A percentile compares a stretch with the other conserved stretches of the same genome.
Evolutionary conservation across 1,284 basidiomycete genomes (phyloP).

Genomic region (Puccinia horiana): DNA sequence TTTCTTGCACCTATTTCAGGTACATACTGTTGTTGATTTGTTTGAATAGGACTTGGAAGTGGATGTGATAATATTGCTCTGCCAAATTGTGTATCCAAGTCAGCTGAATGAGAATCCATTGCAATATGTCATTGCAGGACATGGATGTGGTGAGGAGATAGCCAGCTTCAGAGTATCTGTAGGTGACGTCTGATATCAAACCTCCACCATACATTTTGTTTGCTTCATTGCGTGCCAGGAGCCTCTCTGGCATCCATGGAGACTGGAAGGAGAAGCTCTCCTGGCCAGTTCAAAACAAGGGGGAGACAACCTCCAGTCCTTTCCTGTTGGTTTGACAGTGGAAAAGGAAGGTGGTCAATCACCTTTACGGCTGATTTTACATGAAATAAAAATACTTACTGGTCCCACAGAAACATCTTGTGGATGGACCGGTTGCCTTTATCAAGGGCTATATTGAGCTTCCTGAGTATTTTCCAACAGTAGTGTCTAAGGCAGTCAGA

Average conservation of each 20-base stretch:
- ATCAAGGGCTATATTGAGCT: background rate
- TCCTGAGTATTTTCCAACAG: background rate
- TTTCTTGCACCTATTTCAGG: too few species aligned
- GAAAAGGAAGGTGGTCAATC: too few species aligned
- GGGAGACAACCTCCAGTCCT: background rate
- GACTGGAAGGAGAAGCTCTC: too few species aligned
- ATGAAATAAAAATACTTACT: too few species aligned
- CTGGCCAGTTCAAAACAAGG: background rate
- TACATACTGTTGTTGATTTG: too few species aligned
- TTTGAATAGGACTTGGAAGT: too few species aligned
- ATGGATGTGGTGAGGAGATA: conserved; percentile 10
- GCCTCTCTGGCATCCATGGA: background rate
- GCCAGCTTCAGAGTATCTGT: conserved; percentile 4
- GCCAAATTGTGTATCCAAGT: background rate
- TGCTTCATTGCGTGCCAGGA: background rate
- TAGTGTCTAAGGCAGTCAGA: too few species aligned
- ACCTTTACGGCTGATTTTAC: too few species aligned
- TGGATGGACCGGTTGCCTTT: background rate
- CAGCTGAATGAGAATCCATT: conserved; percentile 19
- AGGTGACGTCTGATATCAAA: conserved; percentile 1
- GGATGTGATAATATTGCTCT: too few species aligned
- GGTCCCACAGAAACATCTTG: background rate
- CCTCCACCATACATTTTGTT: background rate
- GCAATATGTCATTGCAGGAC: background rate
- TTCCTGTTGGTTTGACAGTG: too few species aligned